These are phyloP conservation scores for Fusarium nurragi DNA, from an alignment of 2,329 filamentous ascomycete genomes.

Conservation along the genomic window DNA sequence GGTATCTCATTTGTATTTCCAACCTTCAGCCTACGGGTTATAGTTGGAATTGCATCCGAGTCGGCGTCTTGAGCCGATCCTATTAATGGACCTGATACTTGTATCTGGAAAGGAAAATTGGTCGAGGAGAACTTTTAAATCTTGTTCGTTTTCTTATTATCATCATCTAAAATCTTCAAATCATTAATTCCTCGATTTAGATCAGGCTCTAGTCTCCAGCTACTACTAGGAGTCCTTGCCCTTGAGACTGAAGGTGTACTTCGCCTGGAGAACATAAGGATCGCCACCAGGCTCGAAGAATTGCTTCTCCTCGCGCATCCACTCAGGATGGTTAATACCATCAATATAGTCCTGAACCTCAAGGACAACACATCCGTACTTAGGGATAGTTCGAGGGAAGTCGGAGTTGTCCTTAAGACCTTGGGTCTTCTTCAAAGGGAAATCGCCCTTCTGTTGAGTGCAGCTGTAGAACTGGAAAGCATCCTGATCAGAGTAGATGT, in stretches of 20 bases:
- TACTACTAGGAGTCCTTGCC: conserved; percentile 14
- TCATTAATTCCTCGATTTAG: neutral
- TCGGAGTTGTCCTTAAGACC: conserved; percentile 64
- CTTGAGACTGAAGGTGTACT: conserved; percentile 67
- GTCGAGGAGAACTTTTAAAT: neutral
- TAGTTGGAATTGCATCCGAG: conserved; percentile 19
- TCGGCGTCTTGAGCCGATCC: no score
- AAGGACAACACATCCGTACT: conserved; percentile 88
- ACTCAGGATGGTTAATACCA: conserved; percentile 89
- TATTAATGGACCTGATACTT: no score
- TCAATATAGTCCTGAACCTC: conserved; percentile 96
- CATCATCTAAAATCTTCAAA: neutral
- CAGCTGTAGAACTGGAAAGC: conserved; percentile 92
- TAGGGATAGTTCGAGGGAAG: conserved; percentile 70
- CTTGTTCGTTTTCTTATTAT: no score
- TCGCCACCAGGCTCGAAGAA: conserved; percentile 67
- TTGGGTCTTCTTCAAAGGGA: conserved; percentile 76
- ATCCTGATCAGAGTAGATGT: conserved; percentile 84
- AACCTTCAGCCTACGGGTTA: neutral
- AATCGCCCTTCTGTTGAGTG: conserved; percentile 75
- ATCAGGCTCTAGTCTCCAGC: rapidly evolving
- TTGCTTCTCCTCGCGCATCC: conserved; percentile 74
- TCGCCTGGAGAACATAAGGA: conserved; percentile 70
- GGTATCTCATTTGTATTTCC: neutral
- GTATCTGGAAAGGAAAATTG: no score